phyloP scores from a whole-genome alignment of 116 monocot species.

The Papilionanthe hybrid region DNA sequence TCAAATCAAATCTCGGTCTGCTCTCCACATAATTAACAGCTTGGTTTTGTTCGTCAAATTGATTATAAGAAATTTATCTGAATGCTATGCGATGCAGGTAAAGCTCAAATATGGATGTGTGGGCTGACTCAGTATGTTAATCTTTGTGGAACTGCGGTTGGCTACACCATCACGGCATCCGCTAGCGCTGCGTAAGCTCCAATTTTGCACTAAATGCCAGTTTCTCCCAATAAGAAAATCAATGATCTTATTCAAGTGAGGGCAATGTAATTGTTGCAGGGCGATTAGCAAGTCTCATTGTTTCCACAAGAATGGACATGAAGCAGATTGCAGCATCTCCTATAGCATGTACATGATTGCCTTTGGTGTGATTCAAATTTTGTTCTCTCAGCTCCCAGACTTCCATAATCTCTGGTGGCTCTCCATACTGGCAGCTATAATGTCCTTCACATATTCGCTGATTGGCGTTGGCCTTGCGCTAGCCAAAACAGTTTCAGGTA shows the following conservation, averaged over 20 bases:
- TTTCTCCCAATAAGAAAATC: background rate
- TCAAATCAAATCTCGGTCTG: conserved; percentile 10
- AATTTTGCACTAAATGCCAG: background rate
- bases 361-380: conserved; percentile 43
- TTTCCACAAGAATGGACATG: conserved; percentile 42
- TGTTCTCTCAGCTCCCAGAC: conserved; percentile 56
- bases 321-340: conserved; percentile 33
- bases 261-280: conserved; percentile 15
- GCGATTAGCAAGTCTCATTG: conserved; percentile 53
- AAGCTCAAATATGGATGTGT: conserved; percentile 43
- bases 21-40: background rate
- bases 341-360: conserved; percentile 40
- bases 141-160: conserved; percentile 58
- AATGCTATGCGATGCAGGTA: background rate
- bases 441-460: conserved; percentile 57
- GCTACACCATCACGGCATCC: conserved; percentile 76
- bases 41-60: no score
- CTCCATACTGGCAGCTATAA: conserved; percentile 55
- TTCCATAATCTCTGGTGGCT: conserved; percentile 58
- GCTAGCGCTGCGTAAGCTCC: conserved; percentile 66
- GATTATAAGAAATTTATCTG: background rate
- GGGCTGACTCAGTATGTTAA: conserved; percentile 72
- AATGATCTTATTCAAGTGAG: background rate
- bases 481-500: conserved; percentile 24
- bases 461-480: conserved; percentile 41